phyloP scores from a whole-genome alignment of 2,329 filamentous ascomycete species.

The Aspergillus ochraceoroseus region DNA sequence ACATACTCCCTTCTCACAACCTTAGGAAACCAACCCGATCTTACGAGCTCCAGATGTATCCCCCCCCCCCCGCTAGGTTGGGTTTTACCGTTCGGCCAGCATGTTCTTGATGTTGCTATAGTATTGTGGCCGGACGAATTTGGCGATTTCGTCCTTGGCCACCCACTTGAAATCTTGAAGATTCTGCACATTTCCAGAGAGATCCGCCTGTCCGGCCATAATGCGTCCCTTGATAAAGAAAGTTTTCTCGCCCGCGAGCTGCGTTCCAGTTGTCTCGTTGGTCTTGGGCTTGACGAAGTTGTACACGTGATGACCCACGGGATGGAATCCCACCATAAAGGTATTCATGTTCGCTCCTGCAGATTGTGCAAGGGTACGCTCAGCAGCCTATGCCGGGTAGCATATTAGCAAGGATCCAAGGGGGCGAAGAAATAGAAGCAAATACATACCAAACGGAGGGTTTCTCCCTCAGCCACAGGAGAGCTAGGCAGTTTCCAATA shows the following conservation, averaged over 20 bases:
- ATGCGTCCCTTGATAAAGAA: constrained; percentile 97
- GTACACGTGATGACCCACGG: constrained; percentile 71
- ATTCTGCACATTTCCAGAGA: constrained; percentile 65
- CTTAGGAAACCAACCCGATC: too few species aligned
- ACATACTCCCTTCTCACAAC: background rate
- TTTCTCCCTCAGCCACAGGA: constrained; percentile 64
- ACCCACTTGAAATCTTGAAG: constrained; percentile 87
- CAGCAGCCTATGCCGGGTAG: constrained; percentile 61
- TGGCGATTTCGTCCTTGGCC: constrained; percentile 77
- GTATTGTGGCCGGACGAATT: constrained; percentile 62
- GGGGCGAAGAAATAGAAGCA: background rate
- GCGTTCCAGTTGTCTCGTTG: constrained; percentile 36
- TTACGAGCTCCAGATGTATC: too few species aligned
- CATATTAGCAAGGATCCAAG: constrained; percentile 1
- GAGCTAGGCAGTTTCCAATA: constrained; percentile 79
- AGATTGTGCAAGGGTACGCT: constrained; percentile 68
- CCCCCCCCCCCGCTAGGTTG: too few species aligned
- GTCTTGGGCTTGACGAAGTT: constrained; percentile 49
- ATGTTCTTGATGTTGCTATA: constrained; percentile 74
- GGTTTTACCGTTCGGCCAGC: constrained; percentile 65
- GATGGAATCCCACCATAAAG: constrained; percentile 89
- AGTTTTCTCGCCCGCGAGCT: constrained; percentile 66
- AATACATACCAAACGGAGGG: constrained; percentile 69
- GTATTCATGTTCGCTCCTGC: constrained; percentile 97
- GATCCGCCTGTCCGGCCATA: constrained; percentile 89